A percentile compares a stretch with the other conserved stretches of the same genome.
Evolutionary conservation across 139 green algal species (phyloP).

Genomic region (Coelastrella sp.): DNA sequence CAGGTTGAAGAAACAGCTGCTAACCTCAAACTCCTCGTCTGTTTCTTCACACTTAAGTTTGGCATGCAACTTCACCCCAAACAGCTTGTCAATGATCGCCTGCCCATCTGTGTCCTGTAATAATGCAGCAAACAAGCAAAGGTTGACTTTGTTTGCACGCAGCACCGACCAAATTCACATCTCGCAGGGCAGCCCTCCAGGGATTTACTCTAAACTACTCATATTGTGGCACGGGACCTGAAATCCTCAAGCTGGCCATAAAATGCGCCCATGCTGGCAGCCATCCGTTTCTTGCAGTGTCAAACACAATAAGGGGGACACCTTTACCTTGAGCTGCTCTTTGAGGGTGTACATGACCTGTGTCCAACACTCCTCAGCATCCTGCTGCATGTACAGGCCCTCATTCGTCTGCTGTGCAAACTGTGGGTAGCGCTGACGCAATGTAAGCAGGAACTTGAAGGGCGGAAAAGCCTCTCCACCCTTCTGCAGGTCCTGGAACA

Average conservation of each 20-base stretch:
- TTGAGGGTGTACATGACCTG: conserved; percentile 86
- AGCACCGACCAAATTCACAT: background rate
- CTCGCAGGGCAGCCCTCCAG: background rate
- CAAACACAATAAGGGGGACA: background rate
- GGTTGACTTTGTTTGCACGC: no score
- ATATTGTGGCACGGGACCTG: no score
- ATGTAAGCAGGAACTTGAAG: conserved; percentile 82
- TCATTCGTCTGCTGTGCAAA: conserved; percentile 85
- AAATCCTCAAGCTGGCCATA: no score
- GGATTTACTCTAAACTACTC: no score
- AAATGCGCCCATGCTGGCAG: no score
- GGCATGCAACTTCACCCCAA: conserved; percentile 84
- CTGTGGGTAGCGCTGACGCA: conserved; percentile 92
- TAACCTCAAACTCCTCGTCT: conserved; percentile 77
- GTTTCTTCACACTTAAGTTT: conserved; percentile 87
- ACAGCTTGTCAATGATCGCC: conserved; percentile 77
- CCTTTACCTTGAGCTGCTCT: conserved; percentile 75
- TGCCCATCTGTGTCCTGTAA: conserved; percentile 57
- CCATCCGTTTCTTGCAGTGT: no score
- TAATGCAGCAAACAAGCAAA: no score
- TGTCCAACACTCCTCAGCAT: conserved; percentile 98
- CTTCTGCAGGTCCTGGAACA: conserved; percentile 85
- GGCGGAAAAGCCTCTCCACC: conserved; percentile 80
- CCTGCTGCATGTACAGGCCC: conserved; percentile 93
- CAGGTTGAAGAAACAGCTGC: background rate